Evolutionary conservation across 2,329 filamentous ascomycete genomes (phyloP).

Genomic region (Aspergillus neotritici): DNA sequence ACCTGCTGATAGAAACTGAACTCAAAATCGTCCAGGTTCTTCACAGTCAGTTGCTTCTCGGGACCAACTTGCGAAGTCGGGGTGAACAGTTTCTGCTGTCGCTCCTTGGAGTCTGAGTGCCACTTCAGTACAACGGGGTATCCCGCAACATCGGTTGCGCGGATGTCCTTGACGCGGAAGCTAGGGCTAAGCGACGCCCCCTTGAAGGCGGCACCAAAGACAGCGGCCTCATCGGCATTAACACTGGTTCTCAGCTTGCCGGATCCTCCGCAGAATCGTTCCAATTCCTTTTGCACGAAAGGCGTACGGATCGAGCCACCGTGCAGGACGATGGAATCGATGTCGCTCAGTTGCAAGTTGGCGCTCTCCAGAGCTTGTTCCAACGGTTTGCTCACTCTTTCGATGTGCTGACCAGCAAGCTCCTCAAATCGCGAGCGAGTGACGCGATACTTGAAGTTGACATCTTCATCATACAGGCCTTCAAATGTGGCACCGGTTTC

Average conservation of each 20-base stretch:
- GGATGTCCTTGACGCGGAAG: slow-evolving; percentile 97
- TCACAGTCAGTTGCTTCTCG: slow-evolving; percentile 78
- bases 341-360: slow-evolving; percentile 64
- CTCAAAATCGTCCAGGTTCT: slow-evolving; percentile 73
- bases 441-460: slow-evolving; percentile 91
- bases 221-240: slow-evolving; percentile 93
- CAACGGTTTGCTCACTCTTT: slow-evolving; percentile 64
- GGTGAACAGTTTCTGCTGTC: slow-evolving; percentile 78
- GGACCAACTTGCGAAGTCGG: slow-evolving; percentile 68
- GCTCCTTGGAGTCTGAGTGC: slow-evolving; percentile 62
- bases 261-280: slow-evolving; percentile 63
- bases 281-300: slow-evolving; percentile 85
- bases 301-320: slow-evolving; percentile 86
- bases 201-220: slow-evolving; percentile 92
- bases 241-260: slow-evolving; percentile 88
- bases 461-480: slow-evolving; percentile 74
- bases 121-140: slow-evolving; percentile 75
- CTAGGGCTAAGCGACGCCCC: slow-evolving; percentile 86
- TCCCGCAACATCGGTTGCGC: slow-evolving; percentile 66
- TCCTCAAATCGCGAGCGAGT: slow-evolving; percentile 74
- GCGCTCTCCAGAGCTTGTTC: slow-evolving; percentile 69
- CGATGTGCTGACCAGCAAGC: slow-evolving; percentile 62
- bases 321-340: slow-evolving; percentile 89
- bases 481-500: slow-evolving; percentile 79
- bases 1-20: slow-evolving; percentile 75